Conservation (phyloP, 106 monocot species). For the Iris macrosiphon region DNA sequence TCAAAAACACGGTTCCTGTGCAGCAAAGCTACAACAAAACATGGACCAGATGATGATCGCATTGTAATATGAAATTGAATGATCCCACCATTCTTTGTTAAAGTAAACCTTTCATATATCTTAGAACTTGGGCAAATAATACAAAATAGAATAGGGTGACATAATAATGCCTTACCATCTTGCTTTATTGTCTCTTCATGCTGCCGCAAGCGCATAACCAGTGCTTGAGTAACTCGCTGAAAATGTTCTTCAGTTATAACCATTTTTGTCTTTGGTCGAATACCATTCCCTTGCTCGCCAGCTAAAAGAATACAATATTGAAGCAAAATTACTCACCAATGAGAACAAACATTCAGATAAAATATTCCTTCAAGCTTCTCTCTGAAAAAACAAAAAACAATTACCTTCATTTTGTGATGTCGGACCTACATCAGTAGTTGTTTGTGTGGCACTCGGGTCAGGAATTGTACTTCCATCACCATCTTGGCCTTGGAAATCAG, state of each 20-base stretch:
- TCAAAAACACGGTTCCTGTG: too few relatives aligned
- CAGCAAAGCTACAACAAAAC: too few relatives aligned
- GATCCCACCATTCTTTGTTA: too few relatives aligned
- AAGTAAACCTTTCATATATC: too few relatives aligned
- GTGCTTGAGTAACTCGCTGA: conserved; percentile 81
- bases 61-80: too few relatives aligned
- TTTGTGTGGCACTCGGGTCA: conserved; percentile 24
- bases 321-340: background rate
- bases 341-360: background rate
- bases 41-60: too few relatives aligned
- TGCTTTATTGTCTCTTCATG: conserved; percentile 70
- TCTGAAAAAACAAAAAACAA: background rate
- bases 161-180: conserved; percentile 56
- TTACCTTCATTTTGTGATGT: conserved; percentile 50
- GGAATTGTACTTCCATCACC: conserved; percentile 20
- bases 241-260: conserved; percentile 86
- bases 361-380: background rate
- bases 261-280: conserved; percentile 54
- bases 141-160: background rate
- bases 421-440: conserved; percentile 24
- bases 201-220: conserved; percentile 74
- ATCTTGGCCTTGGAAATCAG: conserved; percentile 92
- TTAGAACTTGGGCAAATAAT: too few relatives aligned
- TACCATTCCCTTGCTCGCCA: conserved; percentile 29
- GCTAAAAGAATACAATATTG: conserved; percentile 14